Base-by-base conservation (phyloP, 192 early-diverging fungal genomes). In the Coemansia reversa region DNA sequence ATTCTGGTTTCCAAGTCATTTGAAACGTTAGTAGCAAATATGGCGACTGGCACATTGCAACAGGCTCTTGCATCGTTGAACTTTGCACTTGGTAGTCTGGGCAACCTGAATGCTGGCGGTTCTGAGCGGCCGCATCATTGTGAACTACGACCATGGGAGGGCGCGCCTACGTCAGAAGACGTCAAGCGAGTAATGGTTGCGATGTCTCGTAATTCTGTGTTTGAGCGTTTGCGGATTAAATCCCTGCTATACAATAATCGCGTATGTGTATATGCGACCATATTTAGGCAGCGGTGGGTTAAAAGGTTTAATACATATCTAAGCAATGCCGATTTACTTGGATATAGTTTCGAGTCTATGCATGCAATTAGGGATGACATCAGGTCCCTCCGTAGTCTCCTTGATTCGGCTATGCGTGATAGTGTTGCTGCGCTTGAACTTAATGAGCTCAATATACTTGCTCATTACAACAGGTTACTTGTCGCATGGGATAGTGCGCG, bases 401-500 rank as follows among this genome's bases (percentile, higher is more conserved):
- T 74, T 5, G 68, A 60, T 9, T 62, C 67, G 3, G 67, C 72
- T 22, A 20, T 47, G 16, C 60, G 76, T 35, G 68, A 74, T 52
- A 30, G 53, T 29, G 12, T 49, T 18, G n/a, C 57, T 0, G 70
- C 76, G n/a, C 59, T 70, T 12, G 52, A 49, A 39, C 49, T 67
- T 20, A 79, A 73, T 29, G 67, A 55, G 30, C 49, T 63, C 29
- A 79, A 67, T 55, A 58, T 70, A 20, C 39, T 58, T 7, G 76
- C 76, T 0, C 72, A 67, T 35, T 79, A 69, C 61, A 74, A 79
- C 49, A 66, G 57, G 18, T 22, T 79, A 18, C 66, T 74, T 7
- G 16, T 63, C 4, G 50, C 60, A 0, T 67, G 72, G 72, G 76
- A 79, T 42, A 55, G 33, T 20, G 53, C 65, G 23, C 76, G 76